Conservation (phyloP, 1,284 basidiomycete genomes). For the Termitomyces sp. region DNA sequence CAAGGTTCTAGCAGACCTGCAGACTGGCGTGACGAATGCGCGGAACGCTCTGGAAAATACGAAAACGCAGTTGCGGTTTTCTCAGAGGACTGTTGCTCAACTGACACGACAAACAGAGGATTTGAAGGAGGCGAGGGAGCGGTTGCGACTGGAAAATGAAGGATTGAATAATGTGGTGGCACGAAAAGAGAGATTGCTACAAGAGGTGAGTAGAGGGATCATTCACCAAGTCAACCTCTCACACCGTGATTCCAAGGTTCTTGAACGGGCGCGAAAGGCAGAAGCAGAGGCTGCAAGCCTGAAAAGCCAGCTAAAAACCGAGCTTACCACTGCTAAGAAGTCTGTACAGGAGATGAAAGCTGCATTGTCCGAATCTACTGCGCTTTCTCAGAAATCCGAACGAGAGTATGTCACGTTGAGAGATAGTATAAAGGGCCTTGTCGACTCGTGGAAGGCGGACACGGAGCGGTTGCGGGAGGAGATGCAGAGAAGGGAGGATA, state of each 20-base stretch:
- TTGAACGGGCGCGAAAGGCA: slow-evolving; percentile 78
- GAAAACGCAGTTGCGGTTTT: slow-evolving; percentile 68
- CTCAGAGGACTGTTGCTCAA: slow-evolving; percentile 75
- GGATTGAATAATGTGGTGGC: slow-evolving; percentile 80
- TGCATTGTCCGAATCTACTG: slow-evolving; percentile 62
- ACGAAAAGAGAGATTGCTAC: slow-evolving; percentile 77
- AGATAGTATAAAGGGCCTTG: slow-evolving; percentile 65
- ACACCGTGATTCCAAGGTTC: slow-evolving; percentile 39
- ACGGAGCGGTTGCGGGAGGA: slow-evolving; percentile 61
- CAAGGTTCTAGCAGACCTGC: slow-evolving; percentile 77
- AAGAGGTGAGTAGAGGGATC: slow-evolving; percentile 53
- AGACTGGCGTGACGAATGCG: slow-evolving; percentile 76
- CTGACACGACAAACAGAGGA: slow-evolving; percentile 81
- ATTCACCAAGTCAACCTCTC: neutral
- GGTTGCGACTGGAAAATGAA: slow-evolving; percentile 79
- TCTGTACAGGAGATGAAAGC: slow-evolving; percentile 72
- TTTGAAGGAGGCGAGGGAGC: slow-evolving; percentile 77
- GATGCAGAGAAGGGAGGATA: slow-evolving; percentile 66
- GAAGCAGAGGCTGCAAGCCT: slow-evolving; percentile 65
- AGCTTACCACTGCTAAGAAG: slow-evolving; percentile 68
- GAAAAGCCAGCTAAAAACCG: slow-evolving; percentile 66
- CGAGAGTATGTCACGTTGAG: slow-evolving; percentile 74
- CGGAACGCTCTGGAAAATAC: slow-evolving; percentile 79
- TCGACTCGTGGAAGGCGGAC: slow-evolving; percentile 65
- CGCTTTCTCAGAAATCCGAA: slow-evolving; percentile 72